phyloP scores from a whole-genome alignment of 78 protist species.

The Emiliania huxleyi region DNA sequence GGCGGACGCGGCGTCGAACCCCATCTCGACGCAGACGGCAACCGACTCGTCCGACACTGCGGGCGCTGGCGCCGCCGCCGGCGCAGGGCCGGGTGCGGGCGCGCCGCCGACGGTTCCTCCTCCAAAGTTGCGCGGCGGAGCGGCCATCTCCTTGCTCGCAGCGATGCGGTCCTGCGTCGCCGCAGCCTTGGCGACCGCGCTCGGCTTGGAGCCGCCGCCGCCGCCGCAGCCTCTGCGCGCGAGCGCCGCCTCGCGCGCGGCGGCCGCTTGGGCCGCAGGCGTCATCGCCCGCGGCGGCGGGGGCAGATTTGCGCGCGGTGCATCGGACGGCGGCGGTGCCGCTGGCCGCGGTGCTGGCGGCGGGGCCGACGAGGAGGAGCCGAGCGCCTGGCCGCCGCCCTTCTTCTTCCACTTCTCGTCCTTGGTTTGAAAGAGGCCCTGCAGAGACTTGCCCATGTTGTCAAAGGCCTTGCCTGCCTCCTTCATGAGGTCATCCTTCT shows the following conservation, averaged over 20 bases:
- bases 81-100: background rate
- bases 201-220: background rate
- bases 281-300: background rate
- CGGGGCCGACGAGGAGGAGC: background rate
- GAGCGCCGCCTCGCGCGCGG: background rate
- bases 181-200: background rate
- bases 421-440: background rate
- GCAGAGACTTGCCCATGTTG: background rate
- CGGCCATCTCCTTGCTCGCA: no score
- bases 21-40: background rate
- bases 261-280: background rate
- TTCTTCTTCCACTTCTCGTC: conserved; percentile 8
- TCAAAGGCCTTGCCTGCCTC: background rate
- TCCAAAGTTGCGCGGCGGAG: no score
- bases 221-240: background rate
- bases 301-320: background rate
- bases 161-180: background rate
- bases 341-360: background rate
- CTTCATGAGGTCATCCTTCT: background rate
- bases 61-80: background rate
- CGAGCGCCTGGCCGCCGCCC: background rate
- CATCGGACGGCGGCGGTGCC: background rate
- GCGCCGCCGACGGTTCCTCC: background rate
- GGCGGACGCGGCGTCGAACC: background rate
- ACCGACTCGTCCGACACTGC: background rate